Evolutionary conservation across 768 basidiomycete genomes (phyloP).

Genomic region (Boletellus emodensis): DNA sequence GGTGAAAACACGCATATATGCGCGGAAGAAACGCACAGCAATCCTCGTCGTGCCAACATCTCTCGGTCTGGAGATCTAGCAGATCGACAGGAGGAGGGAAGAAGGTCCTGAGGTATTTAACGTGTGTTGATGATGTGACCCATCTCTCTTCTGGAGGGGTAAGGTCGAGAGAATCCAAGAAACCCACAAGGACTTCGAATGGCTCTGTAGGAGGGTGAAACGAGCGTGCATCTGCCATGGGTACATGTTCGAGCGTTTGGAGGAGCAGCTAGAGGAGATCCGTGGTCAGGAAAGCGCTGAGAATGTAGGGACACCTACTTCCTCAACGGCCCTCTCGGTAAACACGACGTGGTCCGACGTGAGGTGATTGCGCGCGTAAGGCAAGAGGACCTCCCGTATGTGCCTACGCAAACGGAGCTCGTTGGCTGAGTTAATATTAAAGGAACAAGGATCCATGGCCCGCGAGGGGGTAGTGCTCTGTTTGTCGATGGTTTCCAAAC

Average conservation of each 20-base stretch:
- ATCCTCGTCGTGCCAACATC: conserved; percentile 34
- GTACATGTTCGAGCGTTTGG: conserved; percentile 39
- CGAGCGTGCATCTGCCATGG: conserved; percentile 48
- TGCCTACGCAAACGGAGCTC: conserved; percentile 36
- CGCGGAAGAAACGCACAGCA: conserved; percentile 29
- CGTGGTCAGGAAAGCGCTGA: not conserved
- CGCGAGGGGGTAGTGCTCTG: not conserved
- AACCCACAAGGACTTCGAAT: conserved; percentile 40
- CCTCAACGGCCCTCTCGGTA: conserved; percentile 46
- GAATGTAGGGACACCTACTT: conserved; percentile 31
- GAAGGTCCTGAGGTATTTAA: conserved; percentile 17
- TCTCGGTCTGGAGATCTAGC: conserved; percentile 34
- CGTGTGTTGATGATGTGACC: conserved; percentile 26
- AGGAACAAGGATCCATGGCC: conserved; percentile 15
- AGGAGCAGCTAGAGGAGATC: conserved; percentile 37
- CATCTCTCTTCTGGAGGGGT: conserved; percentile 43
- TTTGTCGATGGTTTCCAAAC: no score
- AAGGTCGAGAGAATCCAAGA: conserved; percentile 31
- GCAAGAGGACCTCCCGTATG: conserved; percentile 50
- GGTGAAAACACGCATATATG: conserved; percentile 15
- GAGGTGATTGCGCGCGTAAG: conserved; percentile 51
- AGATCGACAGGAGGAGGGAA: conserved; percentile 10
- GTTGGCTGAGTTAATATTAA: conserved; percentile 14
- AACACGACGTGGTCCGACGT: conserved; percentile 52
- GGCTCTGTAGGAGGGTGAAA: conserved; percentile 55